A percentile compares a stretch with the other conserved stretches of the same genome.
Conservation (phyloP, 1,284 basidiomycete species). For the Tilletia indica region DNA sequence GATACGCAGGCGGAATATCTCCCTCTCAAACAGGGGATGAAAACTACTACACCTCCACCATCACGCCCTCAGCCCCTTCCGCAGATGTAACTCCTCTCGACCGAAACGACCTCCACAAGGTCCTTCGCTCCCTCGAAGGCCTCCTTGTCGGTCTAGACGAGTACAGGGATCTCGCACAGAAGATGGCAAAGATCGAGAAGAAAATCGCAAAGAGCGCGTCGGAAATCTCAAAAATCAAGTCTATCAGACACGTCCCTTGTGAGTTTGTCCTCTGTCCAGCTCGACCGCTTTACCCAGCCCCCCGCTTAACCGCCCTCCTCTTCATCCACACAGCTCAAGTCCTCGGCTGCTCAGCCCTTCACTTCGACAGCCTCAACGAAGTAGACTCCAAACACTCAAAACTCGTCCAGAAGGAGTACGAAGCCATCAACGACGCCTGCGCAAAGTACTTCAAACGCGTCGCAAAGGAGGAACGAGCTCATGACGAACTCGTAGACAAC, state of each 20-base stretch:
- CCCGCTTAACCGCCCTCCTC: neutral
- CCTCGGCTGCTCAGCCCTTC: constrained; percentile 34
- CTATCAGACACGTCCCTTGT: constrained; percentile 38
- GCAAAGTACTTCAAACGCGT: constrained; percentile 53
- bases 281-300: too few species aligned
- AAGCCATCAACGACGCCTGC: constrained; percentile 49
- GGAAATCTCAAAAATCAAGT: constrained; percentile 46
- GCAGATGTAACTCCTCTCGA: constrained; percentile 31
- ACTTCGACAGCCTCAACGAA: constrained; percentile 47
- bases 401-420: constrained; percentile 50
- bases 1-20: neutral
- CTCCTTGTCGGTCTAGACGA: constrained; percentile 52
- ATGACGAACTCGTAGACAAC: constrained; percentile 45
- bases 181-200: constrained; percentile 50
- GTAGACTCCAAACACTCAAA: constrained; percentile 46
- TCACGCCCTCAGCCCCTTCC: neutral
- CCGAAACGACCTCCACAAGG: constrained; percentile 49
- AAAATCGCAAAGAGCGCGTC: constrained; percentile 42
- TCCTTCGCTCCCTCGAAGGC: constrained; percentile 45
- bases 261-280: too few species aligned
- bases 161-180: constrained; percentile 44
- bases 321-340: constrained; percentile 30
- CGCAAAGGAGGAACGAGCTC: constrained; percentile 52
- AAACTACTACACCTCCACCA: neutral
- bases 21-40: neutral